phyloP scores from a whole-genome alignment of 108 stramenopile genomes.

The Cyclotella baltica region DNA sequence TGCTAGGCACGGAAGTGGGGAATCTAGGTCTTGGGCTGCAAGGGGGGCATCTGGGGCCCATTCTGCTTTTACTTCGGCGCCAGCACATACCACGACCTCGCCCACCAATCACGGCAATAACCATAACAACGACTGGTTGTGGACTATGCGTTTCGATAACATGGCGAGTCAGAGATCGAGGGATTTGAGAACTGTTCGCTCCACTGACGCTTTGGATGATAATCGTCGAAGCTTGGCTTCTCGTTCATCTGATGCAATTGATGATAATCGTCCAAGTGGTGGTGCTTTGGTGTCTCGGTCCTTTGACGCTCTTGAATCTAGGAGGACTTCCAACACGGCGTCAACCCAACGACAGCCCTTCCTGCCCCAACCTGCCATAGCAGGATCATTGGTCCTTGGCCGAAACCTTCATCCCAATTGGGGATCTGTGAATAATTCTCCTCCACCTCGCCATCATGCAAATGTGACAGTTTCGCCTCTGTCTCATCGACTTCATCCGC shows the following conservation, averaged over 20 bases:
- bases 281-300: constrained; percentile 8
- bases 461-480: constrained; percentile 1
- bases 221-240: neutral
- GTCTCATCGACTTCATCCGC: constrained; percentile 6
- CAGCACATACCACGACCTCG: neutral
- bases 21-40: too few species aligned
- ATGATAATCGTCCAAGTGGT: constrained; percentile 4
- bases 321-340: neutral
- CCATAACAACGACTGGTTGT: constrained; percentile 26
- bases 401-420: constrained; percentile 27
- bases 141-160: constrained; percentile 24
- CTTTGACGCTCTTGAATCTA: neutral
- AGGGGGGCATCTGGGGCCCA: too few species aligned
- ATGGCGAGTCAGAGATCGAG: neutral
- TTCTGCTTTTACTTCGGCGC: too few species aligned
- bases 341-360: too few species aligned
- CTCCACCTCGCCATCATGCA: neutral
- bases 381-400: constrained; percentile 11
- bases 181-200: neutral
- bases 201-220: neutral
- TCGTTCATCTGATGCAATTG: constrained; percentile 19
- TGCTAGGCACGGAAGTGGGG: neutral
- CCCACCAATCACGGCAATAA: neutral
- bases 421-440: neutral
- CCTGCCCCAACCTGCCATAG: neutral